Conservation (phyloP, 2,329 filamentous ascomycete genomes). For the Ceratocystis papillata region DNA sequence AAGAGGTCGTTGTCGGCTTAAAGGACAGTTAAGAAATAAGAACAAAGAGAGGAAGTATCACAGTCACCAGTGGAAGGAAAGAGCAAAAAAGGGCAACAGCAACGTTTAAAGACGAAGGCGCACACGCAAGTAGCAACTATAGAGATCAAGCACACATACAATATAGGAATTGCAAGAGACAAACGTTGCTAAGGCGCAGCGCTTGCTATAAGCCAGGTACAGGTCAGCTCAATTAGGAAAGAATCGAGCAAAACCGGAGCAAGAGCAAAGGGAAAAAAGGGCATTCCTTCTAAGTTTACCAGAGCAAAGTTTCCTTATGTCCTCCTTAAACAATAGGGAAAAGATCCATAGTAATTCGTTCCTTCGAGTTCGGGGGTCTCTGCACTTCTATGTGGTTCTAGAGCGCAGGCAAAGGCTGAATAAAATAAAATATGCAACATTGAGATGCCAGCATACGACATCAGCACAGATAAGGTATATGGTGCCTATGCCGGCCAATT, state of each 20-base stretch:
- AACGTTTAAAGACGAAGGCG: background rate
- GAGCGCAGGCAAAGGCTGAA: background rate
- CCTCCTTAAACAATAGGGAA: background rate
- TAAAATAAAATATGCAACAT: background rate
- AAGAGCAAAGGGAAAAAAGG: slow-evolving; percentile 3
- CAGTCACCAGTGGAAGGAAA: background rate
- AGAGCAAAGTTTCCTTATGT: background rate
- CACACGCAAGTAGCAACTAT: background rate
- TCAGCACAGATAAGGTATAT: no score
- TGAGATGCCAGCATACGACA: no score
- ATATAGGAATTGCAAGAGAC: background rate
- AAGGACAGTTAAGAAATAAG: background rate
- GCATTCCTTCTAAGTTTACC: background rate
- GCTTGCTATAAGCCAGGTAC: slow-evolving; percentile 5
- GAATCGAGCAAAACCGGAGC: slow-evolving; percentile 15
- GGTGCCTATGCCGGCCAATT: no score
- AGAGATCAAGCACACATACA: background rate
- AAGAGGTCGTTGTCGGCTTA: background rate
- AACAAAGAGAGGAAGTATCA: background rate
- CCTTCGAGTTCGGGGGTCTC: slow-evolving; percentile 1
- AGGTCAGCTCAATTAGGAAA: slow-evolving; percentile 1
- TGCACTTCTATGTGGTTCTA: background rate
- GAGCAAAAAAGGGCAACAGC: background rate
- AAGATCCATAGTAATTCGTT: slow-evolving; percentile 12
- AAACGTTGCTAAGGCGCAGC: background rate